Evolutionary conservation across 2,329 filamentous ascomycete genomes (phyloP), one percentile per base, ranked within the genome.

Genomic region (Amesomyces nigricolor): DNA sequence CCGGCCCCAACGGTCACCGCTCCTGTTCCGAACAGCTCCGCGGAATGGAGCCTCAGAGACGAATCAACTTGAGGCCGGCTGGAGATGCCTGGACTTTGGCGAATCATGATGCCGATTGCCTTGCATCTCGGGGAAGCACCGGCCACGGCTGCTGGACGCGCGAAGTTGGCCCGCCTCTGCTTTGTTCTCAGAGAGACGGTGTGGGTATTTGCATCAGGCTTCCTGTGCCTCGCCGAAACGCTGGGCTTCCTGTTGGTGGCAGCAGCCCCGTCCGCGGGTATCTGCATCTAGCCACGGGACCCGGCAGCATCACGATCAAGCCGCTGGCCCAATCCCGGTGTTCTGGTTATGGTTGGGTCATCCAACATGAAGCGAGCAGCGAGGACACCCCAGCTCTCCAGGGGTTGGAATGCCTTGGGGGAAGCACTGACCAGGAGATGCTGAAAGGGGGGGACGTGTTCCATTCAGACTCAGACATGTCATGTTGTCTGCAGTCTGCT

Each of bases 251-350:
- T 58, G 57, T 62, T 63, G 59, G 59, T 35, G 39, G 47, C 42
- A 8, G 22, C 14, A 17, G 29, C 40, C 39, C 45, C 40, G 22
- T 44, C 17, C 39, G 9, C 61, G 63, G 63, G 40, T 57, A 58
- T 62, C 57, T 61, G 63, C 63, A 57, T 59, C 22, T 45, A 37
- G 53, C 38, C 42, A 29, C 62, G 63, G 63, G 55, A 30, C 51
- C 54, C 59, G 51, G 61, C 63, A 61, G 58, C 51, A 63, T 65
- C 61, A 60, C 38, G 56, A 58, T 58, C 46, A 30, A 40, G 38
- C 43, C 47, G 42, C 47, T 47, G 17, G 38, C 16, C 35, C 46
- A 35, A 49, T 58, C 48, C 58, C 58, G 30, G 52, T 54, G 30
- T 46, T 61, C 44, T 51, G 54, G 61, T 56, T 38, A 19, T 38